Base-by-base conservation (phyloP, 805 yeast genomes). In the Candida ascalaphidarum region DNA sequence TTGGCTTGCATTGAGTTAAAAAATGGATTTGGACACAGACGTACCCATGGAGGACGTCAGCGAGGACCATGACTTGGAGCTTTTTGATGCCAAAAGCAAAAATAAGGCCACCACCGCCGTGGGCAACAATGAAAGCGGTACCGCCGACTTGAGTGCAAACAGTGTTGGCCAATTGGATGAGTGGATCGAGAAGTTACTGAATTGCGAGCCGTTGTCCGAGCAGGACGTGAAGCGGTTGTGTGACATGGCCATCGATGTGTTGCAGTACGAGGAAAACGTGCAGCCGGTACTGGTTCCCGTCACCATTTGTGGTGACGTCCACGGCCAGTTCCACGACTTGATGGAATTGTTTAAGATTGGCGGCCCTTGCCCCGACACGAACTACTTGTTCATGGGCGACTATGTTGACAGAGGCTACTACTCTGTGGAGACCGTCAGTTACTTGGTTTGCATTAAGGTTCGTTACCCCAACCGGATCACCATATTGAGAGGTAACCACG, bases 281-380 rank as follows among this genome's bases (percentile, higher is more conserved):
- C 96, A 89, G 60, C 95, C 95, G 1, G 96, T 89, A 26, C 76
- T 74, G 37, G 89, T 86, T 7, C 98, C 98, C 4, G 97, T 92
- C 20, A 89, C 97, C 12, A 86, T 88, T 40, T 89, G 96, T 65
- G 96, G 96, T 41, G 96, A 86, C 57, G 89, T 86, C 30, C 96
- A 86, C 52, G 96, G 96, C 22, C 96, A 86, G 56, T 88, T 86
- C 54, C 96, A 88, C 52, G 96, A 86, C 62, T 65, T 86, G 52
- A 81, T 85, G 78, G 96, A 86, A 55, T 65, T 86, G 34, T 88
- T 86, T 58, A 83, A 84, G 47, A 86, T 86, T 46, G 96, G 96
- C 10, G 70, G 70, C 8, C 68, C 70, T n/a, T 63, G 68, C 35
- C 70, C 70, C 10, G 70, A 63, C 41, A 63, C 70, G 11, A 63